Evolutionary conservation across 23 red algal species (phyloP).

Genomic region (Gracilaria vermiculophylla): DNA sequence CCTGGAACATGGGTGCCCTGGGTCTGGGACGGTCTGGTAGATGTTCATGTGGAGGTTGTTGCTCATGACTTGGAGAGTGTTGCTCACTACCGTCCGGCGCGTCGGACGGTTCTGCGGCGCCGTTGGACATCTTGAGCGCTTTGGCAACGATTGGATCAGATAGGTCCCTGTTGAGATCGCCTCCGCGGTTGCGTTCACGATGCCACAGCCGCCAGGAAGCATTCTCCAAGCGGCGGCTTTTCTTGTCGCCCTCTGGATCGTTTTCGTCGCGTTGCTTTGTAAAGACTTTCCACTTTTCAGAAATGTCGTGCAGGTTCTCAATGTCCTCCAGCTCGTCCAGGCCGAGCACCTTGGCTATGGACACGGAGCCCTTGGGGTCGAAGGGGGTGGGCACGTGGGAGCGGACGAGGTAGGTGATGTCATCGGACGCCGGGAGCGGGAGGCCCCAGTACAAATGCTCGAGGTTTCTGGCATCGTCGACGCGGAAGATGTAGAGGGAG

Average conservation of each 20-base stretch:
- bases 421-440: constrained; percentile 62
- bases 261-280: constrained; percentile 73
- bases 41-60: neutral
- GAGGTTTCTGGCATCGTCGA: constrained; percentile 86
- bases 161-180: constrained; percentile 73
- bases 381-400: constrained; percentile 89
- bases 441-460: constrained; percentile 96
- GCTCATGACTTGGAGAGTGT: no score
- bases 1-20: neutral
- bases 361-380: constrained; percentile 78
- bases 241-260: constrained; percentile 26
- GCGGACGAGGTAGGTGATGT: constrained; percentile 89
- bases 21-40: neutral
- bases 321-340: constrained; percentile 78
- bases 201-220: constrained; percentile 94
- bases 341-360: constrained; percentile 65
- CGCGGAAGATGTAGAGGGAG: constrained; percentile 82
- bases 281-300: constrained; percentile 86
- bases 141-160: constrained; percentile 52
- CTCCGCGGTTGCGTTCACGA: constrained; percentile 79
- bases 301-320: constrained; percentile 51
- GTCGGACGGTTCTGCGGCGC: neutral
- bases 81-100: neutral
- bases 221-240: constrained; percentile 87
- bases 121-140: constrained; percentile 2